phyloP scores from a whole-genome alignment of 768 basidiomycete species.

The Tulasnella sp. region DNA sequence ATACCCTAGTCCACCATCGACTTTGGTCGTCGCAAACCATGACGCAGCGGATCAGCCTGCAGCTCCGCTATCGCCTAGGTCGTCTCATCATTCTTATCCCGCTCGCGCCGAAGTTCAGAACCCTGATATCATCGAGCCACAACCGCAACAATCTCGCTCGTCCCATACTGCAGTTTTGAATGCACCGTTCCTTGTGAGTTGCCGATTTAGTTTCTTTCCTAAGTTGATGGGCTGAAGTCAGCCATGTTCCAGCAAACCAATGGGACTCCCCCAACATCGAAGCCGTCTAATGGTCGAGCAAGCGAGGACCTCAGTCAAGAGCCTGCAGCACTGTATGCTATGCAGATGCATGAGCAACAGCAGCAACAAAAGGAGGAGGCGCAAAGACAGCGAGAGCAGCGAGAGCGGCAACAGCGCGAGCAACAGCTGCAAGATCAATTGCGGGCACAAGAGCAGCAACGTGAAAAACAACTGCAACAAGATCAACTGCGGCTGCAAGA shows the following conservation, averaged over 20 bases:
- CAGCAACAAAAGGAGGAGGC: too few relatives aligned
- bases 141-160: constrained; percentile 5
- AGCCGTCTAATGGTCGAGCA: background rate
- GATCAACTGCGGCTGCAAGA: constrained; percentile 1
- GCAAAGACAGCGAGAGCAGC: too few relatives aligned
- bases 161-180: constrained; percentile 1
- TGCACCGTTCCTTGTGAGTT: constrained; percentile 10
- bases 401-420: too few relatives aligned
- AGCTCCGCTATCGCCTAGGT: background rate
- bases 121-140: constrained; percentile 6
- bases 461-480: background rate
- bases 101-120: constrained; percentile 3
- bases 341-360: background rate
- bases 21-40: background rate
- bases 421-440: too few relatives aligned
- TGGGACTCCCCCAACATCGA: too few relatives aligned
- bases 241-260: too few relatives aligned
- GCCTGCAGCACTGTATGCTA: background rate
- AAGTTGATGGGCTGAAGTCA: too few relatives aligned
- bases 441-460: too few relatives aligned
- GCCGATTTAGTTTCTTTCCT: background rate
- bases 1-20: too few relatives aligned
- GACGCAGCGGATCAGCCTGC: background rate
- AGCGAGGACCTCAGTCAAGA: background rate
- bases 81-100: background rate